Evolutionary conservation across 306 rosid genomes (phyloP), one percentile per base, ranked within the genome.

Genomic region (Pachyrhizus erosus): DNA sequence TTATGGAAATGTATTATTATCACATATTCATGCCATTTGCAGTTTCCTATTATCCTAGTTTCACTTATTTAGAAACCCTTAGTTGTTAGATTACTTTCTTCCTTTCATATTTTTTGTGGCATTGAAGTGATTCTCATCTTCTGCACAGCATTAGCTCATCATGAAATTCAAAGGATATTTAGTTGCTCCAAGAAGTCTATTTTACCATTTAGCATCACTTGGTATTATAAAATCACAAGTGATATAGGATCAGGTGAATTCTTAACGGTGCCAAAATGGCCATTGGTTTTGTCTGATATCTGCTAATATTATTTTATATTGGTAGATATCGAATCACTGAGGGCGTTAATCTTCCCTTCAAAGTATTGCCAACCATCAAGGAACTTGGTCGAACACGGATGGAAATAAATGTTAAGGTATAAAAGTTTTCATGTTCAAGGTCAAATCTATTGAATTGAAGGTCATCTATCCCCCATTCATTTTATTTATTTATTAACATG

Each of bases 391-490:
- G 98, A 86, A 92, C 98, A 13, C 89, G 96, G 55, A 91, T 92
- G 97, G 98, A 94, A 94, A 93, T 94, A 61, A 92, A 94, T 83
- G 98, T 94, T 60, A 94, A 94, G 97, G 98, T 92, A 75, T 84
- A 89, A 14, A 34, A 31, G 39, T 65, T 83, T 77, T 9, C 10
- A 24, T 51, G 46, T 33, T 76, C 45, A 55, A 70, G 49, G 23
- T 84, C 67, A 27, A 77, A 69, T 77, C 14, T 74, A 70, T 62
- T 54, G 46, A 8, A 70, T 62, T 54, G 46, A 8, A 78, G n/a
- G 62, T 39, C 12, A 57, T 65, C 27, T 51, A 57, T 31, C 37
- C 69, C 23, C 42, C 26, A 54, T 6, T 40, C 37, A 14, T 64
- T 57, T 78, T 66, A 55, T 83, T 57, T 14, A 74, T 76, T 26